A percentile compares a stretch with the other conserved stretches of the same genome.
phyloP scores from a whole-genome alignment of 129 eudicot species.

The Oenanthe sinensis region DNA sequence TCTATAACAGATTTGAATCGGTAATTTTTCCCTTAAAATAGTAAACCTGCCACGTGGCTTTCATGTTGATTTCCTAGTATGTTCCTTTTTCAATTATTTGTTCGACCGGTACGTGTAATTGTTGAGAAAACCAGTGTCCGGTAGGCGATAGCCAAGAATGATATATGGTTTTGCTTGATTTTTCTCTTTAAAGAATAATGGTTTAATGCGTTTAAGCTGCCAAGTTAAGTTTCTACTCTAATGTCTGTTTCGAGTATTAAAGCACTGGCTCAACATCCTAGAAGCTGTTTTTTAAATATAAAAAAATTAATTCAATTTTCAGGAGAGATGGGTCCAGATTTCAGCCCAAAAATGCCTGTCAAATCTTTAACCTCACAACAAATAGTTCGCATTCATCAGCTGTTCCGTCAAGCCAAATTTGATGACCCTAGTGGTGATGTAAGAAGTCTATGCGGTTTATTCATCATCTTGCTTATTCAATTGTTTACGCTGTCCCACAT shows the following conservation, averaged over 20 bases:
- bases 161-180: neutral
- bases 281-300: neutral
- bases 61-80: neutral
- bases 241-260: neutral
- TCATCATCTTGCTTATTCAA: neutral
- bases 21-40: neutral
- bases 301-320: constrained; percentile 16
- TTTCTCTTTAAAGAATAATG: neutral
- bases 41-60: neutral
- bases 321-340: constrained; percentile 99
- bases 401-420: constrained; percentile 99
- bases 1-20: neutral
- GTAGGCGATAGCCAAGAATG: neutral
- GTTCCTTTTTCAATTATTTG: neutral
- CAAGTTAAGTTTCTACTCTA: neutral
- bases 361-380: constrained; percentile 89
- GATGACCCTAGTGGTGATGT: constrained; percentile 99
- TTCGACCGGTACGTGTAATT: neutral
- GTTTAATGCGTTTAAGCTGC: neutral
- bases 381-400: constrained; percentile 96
- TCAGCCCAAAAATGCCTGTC: constrained; percentile 68
- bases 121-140: neutral
- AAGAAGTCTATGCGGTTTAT: constrained; percentile 26
- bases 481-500: neutral
- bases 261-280: neutral